Percentiles rank a stretch among this genome's conserved stretches.
These are phyloP conservation scores for Rhytidhysteron rufulum DNA, from an alignment of 2,329 filamentous ascomycete species.

Conservation along the genomic window DNA sequence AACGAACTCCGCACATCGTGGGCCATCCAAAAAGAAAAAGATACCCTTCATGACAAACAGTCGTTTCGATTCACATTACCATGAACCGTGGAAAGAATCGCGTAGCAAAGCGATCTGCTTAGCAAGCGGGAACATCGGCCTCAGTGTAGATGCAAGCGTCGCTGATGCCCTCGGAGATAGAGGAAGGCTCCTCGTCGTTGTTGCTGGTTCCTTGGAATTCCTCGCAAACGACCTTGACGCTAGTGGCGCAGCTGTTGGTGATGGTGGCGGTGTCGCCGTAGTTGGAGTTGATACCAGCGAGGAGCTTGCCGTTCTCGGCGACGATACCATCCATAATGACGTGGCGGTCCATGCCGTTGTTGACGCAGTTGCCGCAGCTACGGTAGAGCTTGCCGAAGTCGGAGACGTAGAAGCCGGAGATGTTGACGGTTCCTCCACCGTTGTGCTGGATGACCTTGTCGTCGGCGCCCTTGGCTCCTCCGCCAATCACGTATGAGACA, in stretches of 20 bases:
- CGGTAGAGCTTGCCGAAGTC: slow-evolving; percentile 45
- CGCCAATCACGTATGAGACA: slow-evolving; percentile 29
- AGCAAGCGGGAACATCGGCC: not conserved
- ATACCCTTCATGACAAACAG: too few species aligned
- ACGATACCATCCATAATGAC: slow-evolving; percentile 45
- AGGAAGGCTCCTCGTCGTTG: not conserved
- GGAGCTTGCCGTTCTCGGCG: slow-evolving; percentile 40
- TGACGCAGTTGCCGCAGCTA: slow-evolving; percentile 49
- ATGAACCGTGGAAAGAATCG: too few species aligned
- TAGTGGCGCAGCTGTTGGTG: slow-evolving; percentile 20
- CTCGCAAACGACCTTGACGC: slow-evolving; percentile 31
- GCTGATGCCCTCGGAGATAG: not conserved
- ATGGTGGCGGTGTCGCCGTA: slow-evolving; percentile 46
- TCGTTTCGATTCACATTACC: too few species aligned
- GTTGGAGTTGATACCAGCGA: slow-evolving; percentile 51
- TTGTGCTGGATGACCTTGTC: slow-evolving; percentile 43
- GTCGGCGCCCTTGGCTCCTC: slow-evolving; percentile 35
- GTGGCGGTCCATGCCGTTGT: slow-evolving; percentile 40
- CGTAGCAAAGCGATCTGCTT: too few species aligned
- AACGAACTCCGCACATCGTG: too few species aligned
- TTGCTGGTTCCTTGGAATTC: not conserved
- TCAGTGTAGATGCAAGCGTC: not conserved
- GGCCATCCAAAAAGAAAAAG: too few species aligned
- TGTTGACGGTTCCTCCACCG: slow-evolving; percentile 36
- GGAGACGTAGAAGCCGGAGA: slow-evolving; percentile 31